These are phyloP conservation scores for Microdochium nivale DNA, from an alignment of 2,329 filamentous ascomycete species.

Conservation along the genomic window DNA sequence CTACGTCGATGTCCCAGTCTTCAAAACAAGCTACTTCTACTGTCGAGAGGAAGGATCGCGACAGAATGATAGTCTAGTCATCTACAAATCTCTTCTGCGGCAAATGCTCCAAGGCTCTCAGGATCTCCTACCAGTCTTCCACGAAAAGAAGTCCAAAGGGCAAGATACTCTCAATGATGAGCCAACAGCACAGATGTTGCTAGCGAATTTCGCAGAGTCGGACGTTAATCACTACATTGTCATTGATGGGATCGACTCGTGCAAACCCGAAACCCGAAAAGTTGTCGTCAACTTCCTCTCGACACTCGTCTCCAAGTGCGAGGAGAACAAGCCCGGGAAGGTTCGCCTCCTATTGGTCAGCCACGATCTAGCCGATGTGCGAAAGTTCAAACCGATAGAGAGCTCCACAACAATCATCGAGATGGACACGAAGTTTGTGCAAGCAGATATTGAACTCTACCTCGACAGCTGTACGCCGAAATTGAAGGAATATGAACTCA, in stretches of 20 bases:
- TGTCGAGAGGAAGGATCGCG: conserved; percentile 23
- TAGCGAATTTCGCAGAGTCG: conserved; percentile 20
- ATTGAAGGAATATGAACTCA: neutral
- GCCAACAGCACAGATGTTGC: conserved; percentile 15
- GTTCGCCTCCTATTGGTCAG: conserved; percentile 23
- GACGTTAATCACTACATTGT: conserved; percentile 1
- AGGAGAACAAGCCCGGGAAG: conserved; percentile 11
- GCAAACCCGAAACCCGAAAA: conserved; percentile 16
- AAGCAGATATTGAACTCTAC: neutral
- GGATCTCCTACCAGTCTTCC: conserved; percentile 18
- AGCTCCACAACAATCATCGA: conserved; percentile 2
- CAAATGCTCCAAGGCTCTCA: conserved; percentile 19
- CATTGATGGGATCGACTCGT: conserved; percentile 16
- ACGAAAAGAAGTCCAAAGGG: conserved; percentile 16
- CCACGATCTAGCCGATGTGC: conserved; percentile 17
- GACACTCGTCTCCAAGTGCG: conserved; percentile 11
- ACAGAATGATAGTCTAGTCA: conserved; percentile 15
- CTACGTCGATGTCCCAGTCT: conserved; percentile 1
- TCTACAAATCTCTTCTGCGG: conserved; percentile 21
- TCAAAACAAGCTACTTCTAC: conserved; percentile 29
- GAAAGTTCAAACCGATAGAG: conserved; percentile 9
- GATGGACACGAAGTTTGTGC: conserved; percentile 1
- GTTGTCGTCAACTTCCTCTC: conserved; percentile 18
- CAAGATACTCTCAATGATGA: conserved; percentile 15
- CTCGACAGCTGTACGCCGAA: neutral